Conservation (phyloP, 2,329 filamentous ascomycete species). For the Cladosporium sp. region DNA sequence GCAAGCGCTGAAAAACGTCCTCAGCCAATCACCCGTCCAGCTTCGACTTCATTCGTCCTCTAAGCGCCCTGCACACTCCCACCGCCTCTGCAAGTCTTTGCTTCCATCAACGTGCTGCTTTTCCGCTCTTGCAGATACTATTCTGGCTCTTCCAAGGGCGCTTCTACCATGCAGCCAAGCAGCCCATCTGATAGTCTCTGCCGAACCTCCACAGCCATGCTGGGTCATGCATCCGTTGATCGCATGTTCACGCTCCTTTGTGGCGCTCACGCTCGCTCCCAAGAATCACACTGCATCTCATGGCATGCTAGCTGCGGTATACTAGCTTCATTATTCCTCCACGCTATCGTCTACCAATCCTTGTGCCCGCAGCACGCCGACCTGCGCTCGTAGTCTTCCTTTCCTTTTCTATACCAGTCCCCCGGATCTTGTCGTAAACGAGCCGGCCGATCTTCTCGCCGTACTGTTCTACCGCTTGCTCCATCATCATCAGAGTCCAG, state of each 20-base stretch:
- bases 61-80: conserved; percentile 8
- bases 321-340: conserved; percentile 7
- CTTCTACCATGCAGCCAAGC: conserved; percentile 16
- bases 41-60: conserved; percentile 11
- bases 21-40: not conserved
- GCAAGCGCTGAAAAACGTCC: not conserved
- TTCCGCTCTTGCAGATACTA: not conserved
- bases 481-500: not conserved
- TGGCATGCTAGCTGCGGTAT: not conserved
- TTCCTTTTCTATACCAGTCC: conserved; percentile 11
- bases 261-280: conserved; percentile 8
- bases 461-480: not conserved
- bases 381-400: conserved; percentile 10
- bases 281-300: conserved; percentile 5
- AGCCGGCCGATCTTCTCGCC: conserved; percentile 11
- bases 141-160: conserved; percentile 12
- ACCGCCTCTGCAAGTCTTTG: conserved; percentile 12
- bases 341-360: not conserved
- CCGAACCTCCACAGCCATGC: conserved; percentile 14
- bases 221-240: conserved; percentile 12
- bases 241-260: conserved; percentile 10
- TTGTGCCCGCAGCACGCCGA: conserved; percentile 10
- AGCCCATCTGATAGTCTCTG: not conserved
- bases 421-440: conserved; percentile 4
- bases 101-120: conserved; percentile 1